Evolutionary conservation across 192 early-diverging fungal species (phyloP).

Genomic region (Linnemannia elongata): DNA sequence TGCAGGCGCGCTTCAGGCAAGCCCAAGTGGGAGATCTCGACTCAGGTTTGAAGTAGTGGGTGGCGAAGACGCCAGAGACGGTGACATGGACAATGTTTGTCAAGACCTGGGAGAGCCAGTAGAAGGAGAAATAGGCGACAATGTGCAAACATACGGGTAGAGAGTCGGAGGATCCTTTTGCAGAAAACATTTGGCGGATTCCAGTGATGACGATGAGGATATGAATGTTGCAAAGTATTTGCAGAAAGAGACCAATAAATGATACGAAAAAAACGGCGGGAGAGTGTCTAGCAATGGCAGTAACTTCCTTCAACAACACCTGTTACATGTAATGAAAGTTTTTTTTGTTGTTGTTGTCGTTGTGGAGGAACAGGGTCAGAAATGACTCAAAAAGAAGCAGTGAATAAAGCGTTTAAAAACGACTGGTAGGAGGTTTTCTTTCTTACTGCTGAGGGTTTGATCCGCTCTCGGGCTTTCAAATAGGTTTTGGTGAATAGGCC

Average conservation of each 20-base stretch:
- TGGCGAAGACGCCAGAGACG: conserved; percentile 80
- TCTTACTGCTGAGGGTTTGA: too few species aligned
- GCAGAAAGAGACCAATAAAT: conserved; percentile 66
- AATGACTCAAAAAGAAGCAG: too few species aligned
- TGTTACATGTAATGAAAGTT: too few species aligned
- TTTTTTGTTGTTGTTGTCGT: too few species aligned
- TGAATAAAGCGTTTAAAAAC: too few species aligned
- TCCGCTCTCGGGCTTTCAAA: too few species aligned
- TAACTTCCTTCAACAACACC: too few species aligned
- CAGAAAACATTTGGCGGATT: conserved; percentile 38
- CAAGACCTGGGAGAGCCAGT: conserved; percentile 53
- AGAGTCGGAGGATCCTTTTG: conserved; percentile 22
- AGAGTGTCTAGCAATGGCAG: too few species aligned
- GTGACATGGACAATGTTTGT: conserved; percentile 71
- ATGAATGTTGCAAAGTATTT: conserved; percentile 63
- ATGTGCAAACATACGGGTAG: conserved; percentile 60
- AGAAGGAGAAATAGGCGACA: conserved; percentile 33
- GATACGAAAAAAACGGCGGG: too few species aligned
- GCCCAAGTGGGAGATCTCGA: conserved; percentile 66
- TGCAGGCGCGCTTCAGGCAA: conserved; percentile 81
- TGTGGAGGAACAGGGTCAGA: too few species aligned
- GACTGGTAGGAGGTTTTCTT: too few species aligned
- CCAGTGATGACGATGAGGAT: conserved; percentile 73
- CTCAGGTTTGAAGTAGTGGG: conserved; percentile 76
- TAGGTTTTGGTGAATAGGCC: too few species aligned